A percentile compares a stretch with the other conserved stretches of the same genome.
phyloP scores from a whole-genome alignment of 352 stramenopile species.

The Globisporangium paddicum region DNA sequence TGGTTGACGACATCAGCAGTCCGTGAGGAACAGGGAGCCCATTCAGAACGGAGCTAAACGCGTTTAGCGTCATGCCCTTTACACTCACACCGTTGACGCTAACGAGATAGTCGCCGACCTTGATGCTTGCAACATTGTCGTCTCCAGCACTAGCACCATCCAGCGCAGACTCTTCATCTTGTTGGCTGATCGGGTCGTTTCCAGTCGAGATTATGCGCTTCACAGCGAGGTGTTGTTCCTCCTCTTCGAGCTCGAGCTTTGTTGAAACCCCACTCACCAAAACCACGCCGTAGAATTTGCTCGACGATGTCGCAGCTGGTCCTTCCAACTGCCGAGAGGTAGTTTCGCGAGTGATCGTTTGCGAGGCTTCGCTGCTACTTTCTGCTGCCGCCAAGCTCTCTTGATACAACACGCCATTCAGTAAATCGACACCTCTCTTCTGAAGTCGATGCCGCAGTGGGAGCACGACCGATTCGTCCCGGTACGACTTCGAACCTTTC shows the following conservation, averaged over 20 bases:
- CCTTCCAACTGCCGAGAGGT: slow-evolving; percentile 14
- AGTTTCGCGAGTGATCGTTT: slow-evolving; percentile 4
- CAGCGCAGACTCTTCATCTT: not conserved
- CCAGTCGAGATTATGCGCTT: slow-evolving; percentile 19
- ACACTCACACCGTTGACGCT: slow-evolving; percentile 52
- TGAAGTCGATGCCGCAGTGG: slow-evolving; percentile 40
- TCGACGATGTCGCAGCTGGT: not conserved
- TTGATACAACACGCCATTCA: slow-evolving; percentile 50
- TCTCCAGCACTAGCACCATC: slow-evolving; percentile 4
- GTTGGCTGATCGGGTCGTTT: slow-evolving; percentile 1
- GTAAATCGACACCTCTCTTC: slow-evolving; percentile 37
- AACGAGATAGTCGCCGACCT: slow-evolving; percentile 39
- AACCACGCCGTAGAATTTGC: slow-evolving; percentile 50
- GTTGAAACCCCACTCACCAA: slow-evolving; percentile 30
- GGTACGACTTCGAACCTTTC: slow-evolving; percentile 68
- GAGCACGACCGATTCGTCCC: slow-evolving; percentile 57
- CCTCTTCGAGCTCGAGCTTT: slow-evolving; percentile 31
- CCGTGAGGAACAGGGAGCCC: slow-evolving; percentile 36
- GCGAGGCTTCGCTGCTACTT: not conserved
- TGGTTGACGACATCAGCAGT: slow-evolving; percentile 46
- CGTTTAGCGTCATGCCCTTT: slow-evolving; percentile 27
- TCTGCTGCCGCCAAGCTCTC: slow-evolving; percentile 15
- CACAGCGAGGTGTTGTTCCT: slow-evolving; percentile 41
- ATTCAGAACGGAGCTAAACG: slow-evolving; percentile 26
- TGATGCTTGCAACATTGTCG: slow-evolving; percentile 9